A percentile compares a stretch with the other conserved stretches of the same genome.
Conservation (phyloP, 768 basidiomycete genomes). For the Lactifluus pinguis region DNA sequence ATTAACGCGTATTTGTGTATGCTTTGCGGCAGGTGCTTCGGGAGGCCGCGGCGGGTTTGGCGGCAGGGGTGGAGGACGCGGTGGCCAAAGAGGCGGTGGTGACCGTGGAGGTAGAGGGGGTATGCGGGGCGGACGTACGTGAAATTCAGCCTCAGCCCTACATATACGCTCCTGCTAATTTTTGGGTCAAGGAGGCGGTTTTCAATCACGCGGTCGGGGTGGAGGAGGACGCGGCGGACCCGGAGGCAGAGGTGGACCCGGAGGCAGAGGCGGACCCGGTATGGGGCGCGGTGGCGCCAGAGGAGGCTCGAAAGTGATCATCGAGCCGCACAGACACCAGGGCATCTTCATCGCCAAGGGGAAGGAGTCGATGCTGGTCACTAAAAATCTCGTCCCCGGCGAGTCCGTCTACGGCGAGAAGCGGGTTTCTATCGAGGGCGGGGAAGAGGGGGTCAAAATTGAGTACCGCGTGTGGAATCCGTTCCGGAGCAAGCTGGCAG, state of each 20-base stretch:
- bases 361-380: constrained; percentile 95
- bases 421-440: constrained; percentile 78
- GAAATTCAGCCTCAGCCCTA: neutral
- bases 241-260: constrained; percentile 42
- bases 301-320: constrained; percentile 81
- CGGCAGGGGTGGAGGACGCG: constrained; percentile 22
- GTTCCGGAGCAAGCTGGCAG: constrained; percentile 93
- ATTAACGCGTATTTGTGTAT: neutral
- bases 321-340: constrained; percentile 91
- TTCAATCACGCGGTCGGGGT: constrained; percentile 26
- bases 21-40: constrained; percentile 37
- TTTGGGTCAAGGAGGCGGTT: constrained; percentile 20
- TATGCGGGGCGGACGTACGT: constrained; percentile 20
- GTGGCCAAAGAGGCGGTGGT: constrained; percentile 28
- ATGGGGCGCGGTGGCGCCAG: constrained; percentile 68
- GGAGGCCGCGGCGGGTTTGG: constrained; percentile 62
- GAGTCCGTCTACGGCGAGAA: constrained; percentile 99
- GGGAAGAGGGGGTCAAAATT: constrained; percentile 71
- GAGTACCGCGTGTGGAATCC: constrained; percentile 99
- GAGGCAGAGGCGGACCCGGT: constrained; percentile 33
- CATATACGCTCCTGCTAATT: neutral
- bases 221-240: constrained; percentile 37
- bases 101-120: constrained; percentile 30
- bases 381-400: constrained; percentile 95
- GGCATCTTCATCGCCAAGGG: constrained; percentile 97